phyloP scores from a whole-genome alignment of 495 filamentous ascomycete genomes.

The Emericellopsis terricola region DNA sequence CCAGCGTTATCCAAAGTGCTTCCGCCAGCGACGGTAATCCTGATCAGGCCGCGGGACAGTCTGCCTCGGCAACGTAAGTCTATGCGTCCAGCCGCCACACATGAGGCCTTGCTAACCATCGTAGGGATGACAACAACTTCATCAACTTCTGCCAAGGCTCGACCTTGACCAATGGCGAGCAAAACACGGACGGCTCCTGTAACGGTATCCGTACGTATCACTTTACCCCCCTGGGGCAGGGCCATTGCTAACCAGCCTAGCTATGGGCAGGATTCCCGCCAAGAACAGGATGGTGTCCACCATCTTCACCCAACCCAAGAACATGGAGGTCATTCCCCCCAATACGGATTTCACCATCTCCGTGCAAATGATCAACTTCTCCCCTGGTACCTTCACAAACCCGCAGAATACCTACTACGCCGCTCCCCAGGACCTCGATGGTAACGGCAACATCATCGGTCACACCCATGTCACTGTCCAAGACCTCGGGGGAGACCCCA shows the following conservation, averaged over 20 bases:
- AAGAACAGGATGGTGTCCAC: slow-evolving; percentile 46
- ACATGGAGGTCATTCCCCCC: slow-evolving; percentile 24
- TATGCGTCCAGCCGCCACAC: too few relatives aligned
- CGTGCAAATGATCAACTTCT: slow-evolving; percentile 40
- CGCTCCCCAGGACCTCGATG: slow-evolving; percentile 41
- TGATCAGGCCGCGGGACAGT: slow-evolving; percentile 22
- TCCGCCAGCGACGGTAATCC: slow-evolving; percentile 16
- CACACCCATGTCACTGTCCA: slow-evolving; percentile 61
- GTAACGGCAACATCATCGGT: slow-evolving; percentile 38
- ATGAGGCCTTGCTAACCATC: too few relatives aligned
- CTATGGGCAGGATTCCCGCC: slow-evolving; percentile 56
- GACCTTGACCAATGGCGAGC: slow-evolving; percentile 50
- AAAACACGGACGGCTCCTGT: slow-evolving; percentile 47
- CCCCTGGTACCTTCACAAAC: slow-evolving; percentile 49
- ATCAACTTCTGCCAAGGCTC: slow-evolving; percentile 52
- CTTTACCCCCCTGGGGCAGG: neutral
- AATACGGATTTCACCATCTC: slow-evolving; percentile 38
- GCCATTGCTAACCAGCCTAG: slow-evolving; percentile 11
- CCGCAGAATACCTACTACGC: slow-evolving; percentile 46
- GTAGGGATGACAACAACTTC: slow-evolving; percentile 39
- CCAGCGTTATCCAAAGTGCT: slow-evolving; percentile 31
- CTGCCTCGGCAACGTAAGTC: slow-evolving; percentile 37
- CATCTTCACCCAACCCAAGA: slow-evolving; percentile 36
- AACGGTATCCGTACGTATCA: slow-evolving; percentile 50
- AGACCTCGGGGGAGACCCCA: slow-evolving; percentile 31